phyloP scores from a whole-genome alignment of 495 filamentous ascomycete genomes.

The Lindgomyces ingoldianus region DNA sequence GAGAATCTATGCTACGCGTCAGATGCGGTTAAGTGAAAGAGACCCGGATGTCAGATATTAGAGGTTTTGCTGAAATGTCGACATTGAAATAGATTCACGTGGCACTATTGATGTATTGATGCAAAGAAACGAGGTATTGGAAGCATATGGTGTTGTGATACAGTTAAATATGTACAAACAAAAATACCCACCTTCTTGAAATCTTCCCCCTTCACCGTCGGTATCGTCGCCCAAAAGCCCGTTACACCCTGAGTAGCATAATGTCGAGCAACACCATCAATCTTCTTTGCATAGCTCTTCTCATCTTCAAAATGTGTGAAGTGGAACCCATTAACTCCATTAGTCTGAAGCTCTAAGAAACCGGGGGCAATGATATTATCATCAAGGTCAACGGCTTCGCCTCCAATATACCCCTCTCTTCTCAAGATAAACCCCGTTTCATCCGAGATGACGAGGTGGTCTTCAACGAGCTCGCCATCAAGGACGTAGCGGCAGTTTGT shows the following conservation, averaged over 20 bases:
- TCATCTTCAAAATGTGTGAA: constrained; percentile 47
- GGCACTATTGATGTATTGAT: too few species aligned
- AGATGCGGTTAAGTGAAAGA: background rate
- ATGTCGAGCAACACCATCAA: constrained; percentile 41
- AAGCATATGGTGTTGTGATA: too few species aligned
- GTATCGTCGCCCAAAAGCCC: constrained; percentile 48
- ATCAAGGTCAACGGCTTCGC: constrained; percentile 48
- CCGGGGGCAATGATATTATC: constrained; percentile 46
- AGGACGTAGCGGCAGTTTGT: constrained; percentile 49
- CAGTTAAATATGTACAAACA: background rate
- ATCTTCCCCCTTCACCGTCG: constrained; percentile 43
- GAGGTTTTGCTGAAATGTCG: too few species aligned
- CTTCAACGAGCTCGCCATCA: constrained; percentile 46
- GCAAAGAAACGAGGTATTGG: too few species aligned
- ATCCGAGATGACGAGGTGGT: constrained; percentile 44
- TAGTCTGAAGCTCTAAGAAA: constrained; percentile 48
- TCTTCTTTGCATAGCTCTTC: constrained; percentile 38
- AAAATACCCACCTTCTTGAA: constrained; percentile 42
- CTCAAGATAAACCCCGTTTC: constrained; percentile 45
- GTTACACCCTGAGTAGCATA: constrained; percentile 48
- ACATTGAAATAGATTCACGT: too few species aligned
- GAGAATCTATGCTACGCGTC: constrained; percentile 41
- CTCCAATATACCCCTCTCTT: constrained; percentile 46
- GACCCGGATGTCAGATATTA: too few species aligned
- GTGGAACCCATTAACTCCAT: constrained; percentile 48